These are phyloP conservation scores for Nelumbo lutea DNA, from an alignment of 164 flowering plant species.

Conservation along the genomic window DNA sequence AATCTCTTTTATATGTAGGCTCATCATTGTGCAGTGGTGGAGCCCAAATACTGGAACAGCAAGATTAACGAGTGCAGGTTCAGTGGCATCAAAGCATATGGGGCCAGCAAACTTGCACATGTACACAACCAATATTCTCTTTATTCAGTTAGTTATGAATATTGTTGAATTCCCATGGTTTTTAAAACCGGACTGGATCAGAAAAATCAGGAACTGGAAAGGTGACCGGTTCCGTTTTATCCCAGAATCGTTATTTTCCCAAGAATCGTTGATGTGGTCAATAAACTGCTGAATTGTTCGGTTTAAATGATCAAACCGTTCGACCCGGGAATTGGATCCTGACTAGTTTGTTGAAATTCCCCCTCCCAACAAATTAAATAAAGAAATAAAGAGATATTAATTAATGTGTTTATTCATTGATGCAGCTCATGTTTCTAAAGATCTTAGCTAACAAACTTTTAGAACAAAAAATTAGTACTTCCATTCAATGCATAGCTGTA, in stretches of 20 bases:
- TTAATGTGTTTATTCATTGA: not conserved
- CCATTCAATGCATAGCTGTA: slow-evolving; percentile 24
- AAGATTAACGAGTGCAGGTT: slow-evolving; percentile 17
- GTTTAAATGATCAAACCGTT: too few species aligned
- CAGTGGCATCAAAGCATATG: slow-evolving; percentile 18
- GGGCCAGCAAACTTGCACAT: slow-evolving; percentile 25
- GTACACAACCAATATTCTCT: slow-evolving; percentile 5
- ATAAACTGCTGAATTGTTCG: too few species aligned
- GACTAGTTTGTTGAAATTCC: too few species aligned
- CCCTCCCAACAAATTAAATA: too few species aligned
- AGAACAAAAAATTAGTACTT: slow-evolving; percentile 5
- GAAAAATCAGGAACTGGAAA: too few species aligned
- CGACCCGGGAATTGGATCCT: too few species aligned
- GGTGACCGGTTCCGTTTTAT: too few species aligned
- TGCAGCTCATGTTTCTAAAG: slow-evolving; percentile 30
- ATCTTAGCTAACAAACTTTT: slow-evolving; percentile 19
- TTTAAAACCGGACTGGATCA: too few species aligned
- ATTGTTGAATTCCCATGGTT: not conserved
- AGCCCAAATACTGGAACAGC: slow-evolving; percentile 19
- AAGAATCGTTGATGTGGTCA: too few species aligned
- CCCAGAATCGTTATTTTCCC: too few species aligned
- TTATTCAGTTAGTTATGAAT: not conserved
- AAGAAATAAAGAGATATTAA: not conserved
- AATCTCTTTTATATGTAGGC: slow-evolving; percentile 15
- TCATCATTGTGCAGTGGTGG: slow-evolving; percentile 21